Base-by-base conservation (phyloP, 2,329 filamentous ascomycete genomes). In the Botrytis fabae region DNA sequence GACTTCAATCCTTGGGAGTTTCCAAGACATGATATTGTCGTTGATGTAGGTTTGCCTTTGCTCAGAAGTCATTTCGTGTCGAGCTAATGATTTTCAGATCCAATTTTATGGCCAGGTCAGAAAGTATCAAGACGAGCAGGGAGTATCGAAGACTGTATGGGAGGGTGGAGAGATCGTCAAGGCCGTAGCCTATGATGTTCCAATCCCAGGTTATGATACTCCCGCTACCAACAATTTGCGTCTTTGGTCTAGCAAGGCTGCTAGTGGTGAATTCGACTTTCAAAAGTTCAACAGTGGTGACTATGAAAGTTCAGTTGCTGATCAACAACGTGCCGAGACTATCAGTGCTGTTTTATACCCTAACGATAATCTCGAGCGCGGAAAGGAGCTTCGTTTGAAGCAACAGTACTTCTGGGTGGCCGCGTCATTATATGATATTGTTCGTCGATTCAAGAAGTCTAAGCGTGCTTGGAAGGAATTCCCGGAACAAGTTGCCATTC, bases 351-450 rank as follows among this genome's bases (percentile, higher is more conserved):
- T 99, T 22, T 85, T 99, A 62, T 99, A 99, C 81, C 96, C 96
- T 74, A 99, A 99, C 80, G 95, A 98, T 83, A 98, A 97, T 83
- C 89, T 99, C 62, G 95, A 98, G 77, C 90, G 94, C 77, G 96
- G 96, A 75, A 99, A 99, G 84, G 96, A 99, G 85, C 90, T 99
- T 76, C 93, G 96, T 71, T 84, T 99, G 83, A 99, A 99, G 88
- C 96, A 99, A 83, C 96, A 99, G 83, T 99, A 99, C 87, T 99
- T 99, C 85, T 99, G 96, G 96, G 97, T 97, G 80, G 95, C 96
- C 70, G 96, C 96, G 25, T 99, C 96, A 25, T 88, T 99, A 6
- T 94, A 94, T 81, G 96, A 99, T 80, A 99, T 99, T 81, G 92
- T 99, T 74, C 93, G 96, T 73, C 91, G 96, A 74, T 99, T 98